Conservation (phyloP, 306 rosid species). For the Casuarina equisetifolia region DNA sequence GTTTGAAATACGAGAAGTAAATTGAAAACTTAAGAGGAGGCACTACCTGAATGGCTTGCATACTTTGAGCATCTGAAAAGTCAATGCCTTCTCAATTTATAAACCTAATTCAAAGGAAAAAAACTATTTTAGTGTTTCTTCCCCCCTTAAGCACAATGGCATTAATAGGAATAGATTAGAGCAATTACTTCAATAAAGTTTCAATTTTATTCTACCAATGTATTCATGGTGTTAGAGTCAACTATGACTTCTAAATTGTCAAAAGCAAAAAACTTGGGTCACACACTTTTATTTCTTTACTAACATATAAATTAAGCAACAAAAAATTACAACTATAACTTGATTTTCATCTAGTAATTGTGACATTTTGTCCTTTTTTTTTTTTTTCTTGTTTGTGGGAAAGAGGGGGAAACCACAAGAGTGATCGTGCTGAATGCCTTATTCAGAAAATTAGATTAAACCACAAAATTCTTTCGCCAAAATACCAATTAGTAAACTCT, state of each 20-base stretch:
- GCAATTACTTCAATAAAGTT: background rate
- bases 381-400: background rate
- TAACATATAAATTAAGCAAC: background rate
- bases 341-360: background rate
- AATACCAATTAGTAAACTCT: constrained; percentile 9
- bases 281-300: background rate
- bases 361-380: background rate
- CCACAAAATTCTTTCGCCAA: constrained; percentile 16
- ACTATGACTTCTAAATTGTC: background rate
- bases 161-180: background rate
- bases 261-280: background rate
- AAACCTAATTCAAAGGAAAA: constrained; percentile 55
- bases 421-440: no score
- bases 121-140: background rate
- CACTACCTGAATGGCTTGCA: constrained; percentile 92
- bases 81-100: constrained; percentile 92
- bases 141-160: background rate
- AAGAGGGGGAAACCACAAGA: no score
- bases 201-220: background rate
- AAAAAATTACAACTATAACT: background rate
- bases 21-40: constrained; percentile 24
- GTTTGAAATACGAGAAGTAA: constrained; percentile 35
- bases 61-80: constrained; percentile 95
- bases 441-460: background rate
- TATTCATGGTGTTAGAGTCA: background rate